Evolutionary conservation across 129 eudicot species (phyloP), one percentile per base, ranked within the genome.

Genomic region (Tagetes erecta): DNA sequence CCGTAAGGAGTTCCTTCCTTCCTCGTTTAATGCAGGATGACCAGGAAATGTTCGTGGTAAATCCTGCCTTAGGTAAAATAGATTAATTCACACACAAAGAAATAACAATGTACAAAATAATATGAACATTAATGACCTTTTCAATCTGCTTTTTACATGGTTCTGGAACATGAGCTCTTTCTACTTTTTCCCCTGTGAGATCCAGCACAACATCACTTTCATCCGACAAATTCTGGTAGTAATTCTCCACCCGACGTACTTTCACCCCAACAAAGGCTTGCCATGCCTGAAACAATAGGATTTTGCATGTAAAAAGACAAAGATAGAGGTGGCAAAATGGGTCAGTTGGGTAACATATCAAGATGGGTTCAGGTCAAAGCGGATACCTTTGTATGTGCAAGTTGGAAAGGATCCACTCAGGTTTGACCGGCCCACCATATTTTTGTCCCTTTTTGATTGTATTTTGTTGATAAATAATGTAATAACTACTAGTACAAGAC

Each of bases 1-100:
- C 80, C 99, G 83, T 72, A 95, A 85, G 31, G 99, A 95, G 80
- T 84, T 82, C 84, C 97, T 79, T 40, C 99, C 99, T 65, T 81
- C 80, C 49, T 95, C 97, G 71, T 91, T 83, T 64, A 95, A 56
- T 10, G 99, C 99, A 80, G 99, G 99, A 85, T 95, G 99, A 65
- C 97, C 99, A 2, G 99, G 99, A 95, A 95, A 95, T 53, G 99
- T 95, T 70, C 99, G 84, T 36, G 88, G 94, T 76, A 95, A 74
- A 85, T 95, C 99, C 99, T 95, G 88, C 80, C 67, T 37, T 64
- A 11, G 59, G 57, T 39, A 73, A 79, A 41, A 67, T 12, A 82
- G 35, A 42, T 87, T 57, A 87, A 90, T 70, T 67, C 76, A 72
- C 45, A 8, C 57, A 60, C 51, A 71, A 45, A 35, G 41, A 57